Percentiles rank a stretch among this genome's conserved stretches.
phyloP scores from a whole-genome alignment of 176 grass and related monocot species.

The Oryza longistaminata region DNA sequence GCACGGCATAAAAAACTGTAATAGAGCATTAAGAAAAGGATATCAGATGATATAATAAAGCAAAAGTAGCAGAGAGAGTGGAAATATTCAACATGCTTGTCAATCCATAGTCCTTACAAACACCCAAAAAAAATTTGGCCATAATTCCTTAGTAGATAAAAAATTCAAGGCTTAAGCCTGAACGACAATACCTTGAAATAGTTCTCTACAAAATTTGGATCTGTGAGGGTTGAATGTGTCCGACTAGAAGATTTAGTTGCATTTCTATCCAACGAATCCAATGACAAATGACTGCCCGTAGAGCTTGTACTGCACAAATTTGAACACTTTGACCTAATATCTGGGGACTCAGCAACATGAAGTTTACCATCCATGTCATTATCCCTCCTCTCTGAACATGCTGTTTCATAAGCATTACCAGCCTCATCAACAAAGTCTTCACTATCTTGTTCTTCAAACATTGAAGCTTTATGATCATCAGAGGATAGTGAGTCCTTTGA shows the following conservation, averaged over 20 bases:
- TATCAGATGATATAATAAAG: neutral
- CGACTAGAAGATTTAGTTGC: slow-evolving; percentile 49
- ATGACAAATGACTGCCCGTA: slow-evolving; percentile 33
- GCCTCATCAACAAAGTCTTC: slow-evolving; percentile 33
- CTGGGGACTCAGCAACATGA: slow-evolving; percentile 30
- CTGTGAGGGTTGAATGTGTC: slow-evolving; percentile 78
- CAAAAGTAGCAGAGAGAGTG: slow-evolving; percentile 22
- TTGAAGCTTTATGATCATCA: slow-evolving; percentile 36
- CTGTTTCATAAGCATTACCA: slow-evolving; percentile 48
- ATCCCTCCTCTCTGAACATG: slow-evolving; percentile 44
- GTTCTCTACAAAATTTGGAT: slow-evolving; percentile 97
- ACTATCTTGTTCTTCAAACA: slow-evolving; percentile 37
- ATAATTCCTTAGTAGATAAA: neutral
- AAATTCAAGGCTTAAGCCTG: neutral
- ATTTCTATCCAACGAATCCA: slow-evolving; percentile 36
- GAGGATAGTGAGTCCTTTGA: slow-evolving; percentile 36
- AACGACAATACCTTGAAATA: slow-evolving; percentile 63
- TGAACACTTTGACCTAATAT: slow-evolving; percentile 49
- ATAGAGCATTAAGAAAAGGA: neutral
- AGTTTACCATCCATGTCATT: slow-evolving; percentile 36
- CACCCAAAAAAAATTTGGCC: neutral
- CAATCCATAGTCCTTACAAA: slow-evolving; percentile 21
- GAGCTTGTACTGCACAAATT: slow-evolving; percentile 46
- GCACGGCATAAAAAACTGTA: slow-evolving; percentile 12
- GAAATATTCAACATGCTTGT: neutral